Percentiles rank a stretch among this genome's conserved stretches.
These are phyloP conservation scores for Scedosporium dehoogii DNA, from an alignment of 2,329 filamentous ascomycete species.

Conservation along the genomic window DNA sequence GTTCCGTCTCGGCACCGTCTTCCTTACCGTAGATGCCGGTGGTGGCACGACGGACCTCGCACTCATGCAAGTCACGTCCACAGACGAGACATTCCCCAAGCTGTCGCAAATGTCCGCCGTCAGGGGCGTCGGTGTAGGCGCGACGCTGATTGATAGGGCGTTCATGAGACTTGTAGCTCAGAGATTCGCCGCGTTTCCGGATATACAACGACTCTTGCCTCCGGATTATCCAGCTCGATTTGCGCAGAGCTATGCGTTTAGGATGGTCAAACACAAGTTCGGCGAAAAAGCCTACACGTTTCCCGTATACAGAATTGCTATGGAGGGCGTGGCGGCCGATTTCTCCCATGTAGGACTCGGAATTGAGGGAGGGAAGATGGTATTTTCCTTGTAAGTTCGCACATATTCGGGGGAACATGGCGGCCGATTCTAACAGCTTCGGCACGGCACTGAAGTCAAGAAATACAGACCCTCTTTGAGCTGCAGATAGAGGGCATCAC, in stretches of 20 bases:
- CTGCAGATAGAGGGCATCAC: conserved; percentile 28
- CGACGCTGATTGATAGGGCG: conserved; percentile 33
- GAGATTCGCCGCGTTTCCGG: conserved; percentile 24
- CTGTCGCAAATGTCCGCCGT: conserved; percentile 27
- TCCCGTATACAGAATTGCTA: conserved; percentile 27
- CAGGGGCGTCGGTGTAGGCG: conserved; percentile 34
- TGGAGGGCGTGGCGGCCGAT: conserved; percentile 32
- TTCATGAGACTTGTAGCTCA: conserved; percentile 28
- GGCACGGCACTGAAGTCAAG: conserved; percentile 19
- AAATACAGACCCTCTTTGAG: conserved; percentile 33
- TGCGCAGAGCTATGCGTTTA: conserved; percentile 27
- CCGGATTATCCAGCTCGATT: conserved; percentile 25
- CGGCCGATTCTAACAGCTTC: conserved; percentile 2
- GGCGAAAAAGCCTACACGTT: conserved; percentile 32
- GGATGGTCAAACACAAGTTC: conserved; percentile 30
- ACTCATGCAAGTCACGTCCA: conserved; percentile 29
- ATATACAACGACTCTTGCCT: conserved; percentile 23
- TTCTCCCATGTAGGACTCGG: conserved; percentile 25
- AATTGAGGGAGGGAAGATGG: conserved; percentile 29
- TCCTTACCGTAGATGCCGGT: conserved; percentile 34
- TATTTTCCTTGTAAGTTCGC: conserved; percentile 25
- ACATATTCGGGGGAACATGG: too few relatives aligned
- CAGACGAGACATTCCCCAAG: conserved; percentile 16
- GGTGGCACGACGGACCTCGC: conserved; percentile 37
- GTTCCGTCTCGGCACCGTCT: conserved; percentile 27